Evolutionary conservation across 2,329 filamentous ascomycete species (phyloP).

Genomic region (Tricladium varicosporioides): DNA sequence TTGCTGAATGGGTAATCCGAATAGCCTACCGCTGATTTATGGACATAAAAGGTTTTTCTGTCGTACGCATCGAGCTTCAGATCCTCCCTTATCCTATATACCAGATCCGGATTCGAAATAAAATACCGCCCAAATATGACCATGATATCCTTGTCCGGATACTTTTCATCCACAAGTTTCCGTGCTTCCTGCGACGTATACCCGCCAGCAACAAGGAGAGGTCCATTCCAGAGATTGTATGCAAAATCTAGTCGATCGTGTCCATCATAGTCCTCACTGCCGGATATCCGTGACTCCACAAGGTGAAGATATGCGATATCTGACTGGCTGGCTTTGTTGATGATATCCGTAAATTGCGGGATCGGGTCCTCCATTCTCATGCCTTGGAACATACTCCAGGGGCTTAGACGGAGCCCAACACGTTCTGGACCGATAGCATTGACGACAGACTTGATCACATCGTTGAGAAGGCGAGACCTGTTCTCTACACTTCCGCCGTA

Average conservation of each 20-base stretch:
- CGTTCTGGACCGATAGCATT: constrained; percentile 41
- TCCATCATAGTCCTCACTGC: constrained; percentile 50
- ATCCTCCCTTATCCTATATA: constrained; percentile 21
- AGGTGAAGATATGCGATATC: constrained; percentile 52
- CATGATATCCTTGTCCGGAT: constrained; percentile 15
- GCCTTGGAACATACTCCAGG: constrained; percentile 56
- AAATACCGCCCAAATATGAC: constrained; percentile 36
- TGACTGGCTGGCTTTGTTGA: constrained; percentile 38
- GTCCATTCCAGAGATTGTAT: constrained; percentile 14
- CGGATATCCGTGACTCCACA: constrained; percentile 50
- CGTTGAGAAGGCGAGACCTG: constrained; percentile 44
- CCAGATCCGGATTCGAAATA: constrained; percentile 42
- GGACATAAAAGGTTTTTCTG: constrained; percentile 19
- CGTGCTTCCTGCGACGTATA: constrained; percentile 30
- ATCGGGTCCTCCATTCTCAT: constrained; percentile 43
- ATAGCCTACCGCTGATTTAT: constrained; percentile 1
- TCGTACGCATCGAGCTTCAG: constrained; percentile 16
- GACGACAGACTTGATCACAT: constrained; percentile 48
- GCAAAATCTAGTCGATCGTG: constrained; percentile 29
- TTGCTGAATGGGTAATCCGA: constrained; percentile 5
- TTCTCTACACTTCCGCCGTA: constrained; percentile 30
- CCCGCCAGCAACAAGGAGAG: constrained; percentile 20
- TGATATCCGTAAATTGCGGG: constrained; percentile 45
- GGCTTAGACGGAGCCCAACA: constrained; percentile 55
- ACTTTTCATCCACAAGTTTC: constrained; percentile 35